Evolutionary conservation across 2,329 filamentous ascomycete genomes (phyloP).

Genomic region (Cryphonectria carpinicola): DNA sequence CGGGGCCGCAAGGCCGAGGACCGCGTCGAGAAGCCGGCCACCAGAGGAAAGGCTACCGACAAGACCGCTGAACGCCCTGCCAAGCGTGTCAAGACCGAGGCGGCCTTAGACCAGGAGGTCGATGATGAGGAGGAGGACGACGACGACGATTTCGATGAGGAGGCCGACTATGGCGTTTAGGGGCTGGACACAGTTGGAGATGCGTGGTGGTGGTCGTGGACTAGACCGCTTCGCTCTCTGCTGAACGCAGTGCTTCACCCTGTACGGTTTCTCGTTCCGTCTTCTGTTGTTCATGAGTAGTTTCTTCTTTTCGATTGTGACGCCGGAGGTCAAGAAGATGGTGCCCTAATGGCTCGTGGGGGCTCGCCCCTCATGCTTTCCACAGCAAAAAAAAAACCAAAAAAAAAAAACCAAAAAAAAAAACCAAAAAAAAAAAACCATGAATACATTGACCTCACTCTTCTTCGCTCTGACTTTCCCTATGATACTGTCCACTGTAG

Average conservation of each 20-base stretch:
- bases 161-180: background rate
- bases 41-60: background rate
- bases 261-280: background rate
- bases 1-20: background rate
- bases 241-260: background rate
- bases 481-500: background rate
- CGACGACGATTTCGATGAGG: background rate
- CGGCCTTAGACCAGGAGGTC: background rate
- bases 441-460: background rate
- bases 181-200: background rate
- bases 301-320: too few species aligned
- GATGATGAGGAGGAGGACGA: background rate
- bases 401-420: background rate
- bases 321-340: background rate
- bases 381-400: background rate
- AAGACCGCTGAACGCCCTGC: background rate
- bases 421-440: background rate
- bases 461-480: background rate
- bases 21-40: background rate
- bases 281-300: background rate
- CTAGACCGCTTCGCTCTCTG: background rate
- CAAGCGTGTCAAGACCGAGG: slow-evolving; percentile 12
- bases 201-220: background rate
- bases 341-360: background rate
- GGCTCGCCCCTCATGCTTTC: background rate